Percentiles rank a stretch among this genome's conserved stretches.
These are phyloP conservation scores for Rhynchosporium graminicola DNA, from an alignment of 2,329 filamentous ascomycete genomes.

Conservation along the genomic window DNA sequence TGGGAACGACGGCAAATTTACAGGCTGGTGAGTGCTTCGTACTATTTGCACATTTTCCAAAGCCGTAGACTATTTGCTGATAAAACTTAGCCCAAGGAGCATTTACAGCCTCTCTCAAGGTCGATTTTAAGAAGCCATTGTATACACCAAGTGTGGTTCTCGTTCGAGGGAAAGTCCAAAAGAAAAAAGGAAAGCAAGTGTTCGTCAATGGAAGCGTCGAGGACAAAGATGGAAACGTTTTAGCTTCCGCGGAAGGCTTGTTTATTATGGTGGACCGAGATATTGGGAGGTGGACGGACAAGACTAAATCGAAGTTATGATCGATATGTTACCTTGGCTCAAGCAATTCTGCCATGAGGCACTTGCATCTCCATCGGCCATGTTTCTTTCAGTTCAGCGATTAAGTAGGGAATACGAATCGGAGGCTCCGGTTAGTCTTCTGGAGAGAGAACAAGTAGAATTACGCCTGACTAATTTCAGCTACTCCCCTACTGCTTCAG, in stretches of 20 bases:
- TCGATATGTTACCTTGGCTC: not conserved
- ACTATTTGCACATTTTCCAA: not conserved
- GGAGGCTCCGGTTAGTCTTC: too few relatives aligned
- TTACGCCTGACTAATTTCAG: too few relatives aligned
- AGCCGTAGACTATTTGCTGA: not conserved
- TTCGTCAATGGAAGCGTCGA: slow-evolving; percentile 34
- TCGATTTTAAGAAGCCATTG: slow-evolving; percentile 35
- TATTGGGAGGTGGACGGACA: slow-evolving; percentile 25
- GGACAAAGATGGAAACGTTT: slow-evolving; percentile 35
- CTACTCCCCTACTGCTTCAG: too few relatives aligned
- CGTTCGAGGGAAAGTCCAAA: slow-evolving; percentile 34
- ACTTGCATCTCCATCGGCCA: too few relatives aligned
- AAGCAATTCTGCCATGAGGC: too few relatives aligned
- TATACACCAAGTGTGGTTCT: slow-evolving; percentile 35
- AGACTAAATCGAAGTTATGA: slow-evolving; percentile 6
- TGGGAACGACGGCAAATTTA: slow-evolving; percentile 39
- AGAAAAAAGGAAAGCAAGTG: slow-evolving; percentile 37
- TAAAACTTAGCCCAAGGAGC: slow-evolving; percentile 32
- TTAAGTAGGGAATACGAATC: too few relatives aligned
- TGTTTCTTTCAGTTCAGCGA: too few relatives aligned
- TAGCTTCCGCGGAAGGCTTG: slow-evolving; percentile 22
- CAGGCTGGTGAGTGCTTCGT: slow-evolving; percentile 30
- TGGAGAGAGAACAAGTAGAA: too few relatives aligned
- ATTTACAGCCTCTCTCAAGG: slow-evolving; percentile 36
- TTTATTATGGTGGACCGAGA: slow-evolving; percentile 25